Percentiles rank a stretch among this genome's conserved stretches.
These are phyloP conservation scores for Scheffersomyces stipitis DNA, from an alignment of 805 yeast species.

Conservation along the genomic window DNA sequence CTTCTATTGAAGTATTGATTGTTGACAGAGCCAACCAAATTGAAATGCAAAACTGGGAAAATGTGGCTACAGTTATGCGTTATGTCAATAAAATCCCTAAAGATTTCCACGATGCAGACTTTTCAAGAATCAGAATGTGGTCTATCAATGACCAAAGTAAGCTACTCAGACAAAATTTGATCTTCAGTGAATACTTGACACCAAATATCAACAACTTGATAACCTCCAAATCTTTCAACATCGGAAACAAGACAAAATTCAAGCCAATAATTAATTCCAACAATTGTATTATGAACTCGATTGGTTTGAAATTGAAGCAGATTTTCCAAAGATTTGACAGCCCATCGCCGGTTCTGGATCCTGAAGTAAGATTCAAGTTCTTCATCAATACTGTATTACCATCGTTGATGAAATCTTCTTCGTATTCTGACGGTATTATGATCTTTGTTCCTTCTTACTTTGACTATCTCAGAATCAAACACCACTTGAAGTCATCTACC, in stretches of 20 bases:
- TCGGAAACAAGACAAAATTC: slow-evolving; percentile 61
- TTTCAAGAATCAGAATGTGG: slow-evolving; percentile 90
- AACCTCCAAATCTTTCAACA: slow-evolving; percentile 48
- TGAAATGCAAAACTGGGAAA: slow-evolving; percentile 92
- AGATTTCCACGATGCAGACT: slow-evolving; percentile 78
- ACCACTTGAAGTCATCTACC: slow-evolving; percentile 63
- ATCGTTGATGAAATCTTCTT: slow-evolving; percentile 58
- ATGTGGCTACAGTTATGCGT: slow-evolving; percentile 62
- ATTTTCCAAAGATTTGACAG: slow-evolving; percentile 70
- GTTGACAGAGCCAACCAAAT: slow-evolving; percentile 84
- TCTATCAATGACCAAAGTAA: slow-evolving; percentile 79
- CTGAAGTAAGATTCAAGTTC: slow-evolving; percentile 78
- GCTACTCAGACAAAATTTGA: slow-evolving; percentile 71
- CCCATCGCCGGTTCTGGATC: slow-evolving; percentile 58
- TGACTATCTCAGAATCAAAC: slow-evolving; percentile 78
- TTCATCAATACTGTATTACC: slow-evolving; percentile 77
- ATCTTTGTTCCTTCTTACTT: slow-evolving; percentile 83
- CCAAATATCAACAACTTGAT: slow-evolving; percentile 74
- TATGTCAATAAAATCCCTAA: slow-evolving; percentile 77
- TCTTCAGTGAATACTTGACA: slow-evolving; percentile 72
- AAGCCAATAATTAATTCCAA: slow-evolving; percentile 45
- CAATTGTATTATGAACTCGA: slow-evolving; percentile 57
- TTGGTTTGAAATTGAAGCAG: slow-evolving; percentile 68
- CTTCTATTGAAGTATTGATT: slow-evolving; percentile 81
- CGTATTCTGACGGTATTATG: slow-evolving; percentile 72